These are phyloP conservation scores for Xerocomus minutiporus DNA, from an alignment of 1,284 basidiomycete species.

Conservation along the genomic window DNA sequence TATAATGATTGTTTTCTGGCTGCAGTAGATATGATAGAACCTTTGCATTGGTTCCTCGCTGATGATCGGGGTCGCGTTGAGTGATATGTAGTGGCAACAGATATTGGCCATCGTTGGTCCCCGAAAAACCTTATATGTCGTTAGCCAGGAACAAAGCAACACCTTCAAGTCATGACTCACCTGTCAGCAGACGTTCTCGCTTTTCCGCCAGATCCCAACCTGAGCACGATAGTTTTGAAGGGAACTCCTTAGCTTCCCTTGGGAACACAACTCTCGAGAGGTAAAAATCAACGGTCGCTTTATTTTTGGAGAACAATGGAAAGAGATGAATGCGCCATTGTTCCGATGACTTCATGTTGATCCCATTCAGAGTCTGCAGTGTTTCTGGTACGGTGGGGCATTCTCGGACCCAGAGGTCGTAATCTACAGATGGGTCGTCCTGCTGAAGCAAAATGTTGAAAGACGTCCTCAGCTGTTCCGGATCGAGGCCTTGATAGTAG, in stretches of 20 bases:
- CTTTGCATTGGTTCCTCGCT: slow-evolving; percentile 28
- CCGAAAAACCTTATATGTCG: slow-evolving; percentile 13
- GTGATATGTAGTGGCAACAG: slow-evolving; percentile 12
- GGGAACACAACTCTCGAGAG: slow-evolving; percentile 29
- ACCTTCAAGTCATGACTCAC: background rate
- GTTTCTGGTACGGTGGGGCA: slow-evolving; percentile 21
- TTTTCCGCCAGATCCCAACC: slow-evolving; percentile 47
- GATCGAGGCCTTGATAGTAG: slow-evolving; percentile 43
- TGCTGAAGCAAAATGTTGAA: slow-evolving; percentile 40
- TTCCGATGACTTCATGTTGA: slow-evolving; percentile 41
- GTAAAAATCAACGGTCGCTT: slow-evolving; percentile 42
- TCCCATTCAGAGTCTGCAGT: slow-evolving; percentile 26
- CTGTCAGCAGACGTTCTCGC: slow-evolving; percentile 4
- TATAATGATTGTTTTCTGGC: slow-evolving; percentile 41
- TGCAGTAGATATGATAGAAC: slow-evolving; percentile 43
- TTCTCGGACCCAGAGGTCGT: slow-evolving; percentile 38
- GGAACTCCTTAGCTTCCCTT: slow-evolving; percentile 40
- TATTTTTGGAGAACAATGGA: slow-evolving; percentile 37
- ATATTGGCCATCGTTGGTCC: slow-evolving; percentile 17
- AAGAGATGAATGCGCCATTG: slow-evolving; percentile 33
- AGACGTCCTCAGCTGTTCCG: slow-evolving; percentile 33
- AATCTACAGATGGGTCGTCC: slow-evolving; percentile 42
- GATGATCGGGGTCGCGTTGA: slow-evolving; percentile 16
- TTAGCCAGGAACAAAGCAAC: background rate
- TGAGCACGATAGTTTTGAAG: slow-evolving; percentile 41